Conservation (phyloP, 1,284 basidiomycete genomes). For the Leccinum holopus region DNA sequence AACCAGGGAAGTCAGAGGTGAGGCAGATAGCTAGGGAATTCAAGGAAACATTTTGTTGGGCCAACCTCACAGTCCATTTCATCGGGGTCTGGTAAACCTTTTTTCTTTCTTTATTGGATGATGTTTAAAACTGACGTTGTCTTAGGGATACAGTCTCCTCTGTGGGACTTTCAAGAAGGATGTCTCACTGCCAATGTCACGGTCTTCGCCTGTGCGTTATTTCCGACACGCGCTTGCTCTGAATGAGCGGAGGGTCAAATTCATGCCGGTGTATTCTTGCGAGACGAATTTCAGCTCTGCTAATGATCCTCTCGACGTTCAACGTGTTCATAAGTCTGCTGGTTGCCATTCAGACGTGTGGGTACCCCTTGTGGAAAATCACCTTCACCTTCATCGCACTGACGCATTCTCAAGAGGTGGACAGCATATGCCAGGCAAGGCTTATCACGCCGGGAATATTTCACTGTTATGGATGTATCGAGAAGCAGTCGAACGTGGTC, state of each 20-base stretch:
- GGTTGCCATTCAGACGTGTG: conserved; percentile 30
- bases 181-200: conserved; percentile 25
- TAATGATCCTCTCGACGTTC: not conserved
- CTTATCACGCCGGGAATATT: conserved; percentile 15
- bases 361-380: not conserved
- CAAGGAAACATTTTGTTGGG: conserved; percentile 39
- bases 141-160: conserved; percentile 46
- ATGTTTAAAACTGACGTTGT: not conserved
- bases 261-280: conserved; percentile 39
- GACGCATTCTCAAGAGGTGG: conserved; percentile 13
- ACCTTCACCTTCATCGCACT: not conserved
- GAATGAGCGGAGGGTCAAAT: conserved; percentile 42
- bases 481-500: conserved; percentile 16
- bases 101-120: not conserved
- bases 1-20: conserved; percentile 12
- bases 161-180: conserved; percentile 30
- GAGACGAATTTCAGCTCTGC: conserved; percentile 24
- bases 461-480: conserved; percentile 22
- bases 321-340: not conserved
- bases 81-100: conserved; percentile 40
- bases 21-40: conserved; percentile 30
- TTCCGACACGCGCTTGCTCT: conserved; percentile 45
- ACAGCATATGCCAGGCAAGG: not conserved
- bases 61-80: conserved; percentile 38
- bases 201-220: conserved; percentile 24